Evolutionary conservation across 2,329 filamentous ascomycete genomes (phyloP).

Genomic region (Lithohypha guttulata): DNA sequence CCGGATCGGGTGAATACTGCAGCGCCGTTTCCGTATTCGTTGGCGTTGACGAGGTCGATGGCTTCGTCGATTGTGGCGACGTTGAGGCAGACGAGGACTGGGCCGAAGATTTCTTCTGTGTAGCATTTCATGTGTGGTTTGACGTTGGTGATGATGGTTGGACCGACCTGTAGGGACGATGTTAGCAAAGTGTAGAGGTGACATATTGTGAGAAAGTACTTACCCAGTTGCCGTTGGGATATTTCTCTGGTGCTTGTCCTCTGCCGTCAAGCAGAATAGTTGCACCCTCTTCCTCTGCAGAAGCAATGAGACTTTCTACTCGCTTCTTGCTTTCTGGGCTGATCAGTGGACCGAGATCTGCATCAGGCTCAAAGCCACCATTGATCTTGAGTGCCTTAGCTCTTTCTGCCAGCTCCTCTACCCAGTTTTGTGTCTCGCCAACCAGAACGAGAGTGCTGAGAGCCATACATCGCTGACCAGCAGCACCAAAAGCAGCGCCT

Average conservation of each 20-base stretch:
- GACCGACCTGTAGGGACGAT: constrained; percentile 39
- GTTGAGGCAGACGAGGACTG: constrained; percentile 53
- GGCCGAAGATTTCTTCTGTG: constrained; percentile 56
- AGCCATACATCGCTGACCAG: constrained; percentile 61
- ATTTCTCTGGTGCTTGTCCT: constrained; percentile 50
- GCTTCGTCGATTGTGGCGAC: constrained; percentile 51
- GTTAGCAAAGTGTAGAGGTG: background rate
- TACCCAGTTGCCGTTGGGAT: constrained; percentile 57
- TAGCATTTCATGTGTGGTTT: constrained; percentile 57
- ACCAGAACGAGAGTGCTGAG: constrained; percentile 55
- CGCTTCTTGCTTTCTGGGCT: constrained; percentile 52
- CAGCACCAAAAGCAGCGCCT: constrained; percentile 58
- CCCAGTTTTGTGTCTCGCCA: constrained; percentile 55
- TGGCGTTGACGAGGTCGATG: constrained; percentile 53
- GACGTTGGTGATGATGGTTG: constrained; percentile 55
- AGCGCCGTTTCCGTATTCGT: constrained; percentile 57
- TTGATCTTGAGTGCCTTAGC: constrained; percentile 51
- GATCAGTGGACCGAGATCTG: constrained; percentile 55
- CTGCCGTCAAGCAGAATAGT: constrained; percentile 54
- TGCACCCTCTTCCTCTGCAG: constrained; percentile 52
- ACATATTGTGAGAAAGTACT: constrained; percentile 23
- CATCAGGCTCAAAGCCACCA: constrained; percentile 52
- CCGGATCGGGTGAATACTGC: constrained; percentile 51
- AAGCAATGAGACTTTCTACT: constrained; percentile 51
- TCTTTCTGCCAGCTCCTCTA: constrained; percentile 51